These are phyloP conservation scores for Strobilomyces confusus DNA, from an alignment of 768 basidiomycete species.

Conservation along the genomic window DNA sequence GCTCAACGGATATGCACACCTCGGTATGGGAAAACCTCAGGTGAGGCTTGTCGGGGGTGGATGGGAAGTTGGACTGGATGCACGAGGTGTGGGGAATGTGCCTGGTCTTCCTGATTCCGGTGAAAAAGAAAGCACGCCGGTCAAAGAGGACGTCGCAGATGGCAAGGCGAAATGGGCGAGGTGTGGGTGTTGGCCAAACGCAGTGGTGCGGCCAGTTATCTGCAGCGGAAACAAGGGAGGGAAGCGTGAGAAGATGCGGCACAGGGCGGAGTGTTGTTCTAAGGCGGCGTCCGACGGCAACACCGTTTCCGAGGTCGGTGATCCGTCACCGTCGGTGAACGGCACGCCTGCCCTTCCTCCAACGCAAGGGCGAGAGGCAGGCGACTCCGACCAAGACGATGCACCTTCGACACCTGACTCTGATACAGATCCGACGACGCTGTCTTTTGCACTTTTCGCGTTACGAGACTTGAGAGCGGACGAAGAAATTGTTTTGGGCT, in stretches of 20 bases:
- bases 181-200: conserved; percentile 53
- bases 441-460: conserved; percentile 81
- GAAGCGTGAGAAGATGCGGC: conserved; percentile 17
- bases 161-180: conserved; percentile 50
- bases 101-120: conserved; percentile 21
- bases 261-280: conserved; percentile 20
- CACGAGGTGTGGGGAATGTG: conserved; percentile 60
- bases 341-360: conserved; percentile 10
- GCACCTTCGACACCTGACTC: conserved; percentile 10
- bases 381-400: conserved; percentile 20
- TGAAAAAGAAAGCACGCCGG: neutral
- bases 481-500: conserved; percentile 86
- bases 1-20: conserved; percentile 80
- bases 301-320: neutral
- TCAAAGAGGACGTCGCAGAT: conserved; percentile 37
- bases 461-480: conserved; percentile 65
- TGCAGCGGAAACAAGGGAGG: conserved; percentile 27
- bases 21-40: conserved; percentile 79
- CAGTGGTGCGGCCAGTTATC: conserved; percentile 41
- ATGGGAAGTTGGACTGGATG: conserved; percentile 74
- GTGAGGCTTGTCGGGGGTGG: conserved; percentile 79
- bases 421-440: conserved; percentile 32
- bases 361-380: conserved; percentile 8
- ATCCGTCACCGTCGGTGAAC: conserved; percentile 7
- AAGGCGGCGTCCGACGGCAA: conserved; percentile 3